Percentiles rank a stretch among this genome's conserved stretches.
phyloP scores from a whole-genome alignment of 169 alveolate genomes.

The Plasmodium sp. region DNA sequence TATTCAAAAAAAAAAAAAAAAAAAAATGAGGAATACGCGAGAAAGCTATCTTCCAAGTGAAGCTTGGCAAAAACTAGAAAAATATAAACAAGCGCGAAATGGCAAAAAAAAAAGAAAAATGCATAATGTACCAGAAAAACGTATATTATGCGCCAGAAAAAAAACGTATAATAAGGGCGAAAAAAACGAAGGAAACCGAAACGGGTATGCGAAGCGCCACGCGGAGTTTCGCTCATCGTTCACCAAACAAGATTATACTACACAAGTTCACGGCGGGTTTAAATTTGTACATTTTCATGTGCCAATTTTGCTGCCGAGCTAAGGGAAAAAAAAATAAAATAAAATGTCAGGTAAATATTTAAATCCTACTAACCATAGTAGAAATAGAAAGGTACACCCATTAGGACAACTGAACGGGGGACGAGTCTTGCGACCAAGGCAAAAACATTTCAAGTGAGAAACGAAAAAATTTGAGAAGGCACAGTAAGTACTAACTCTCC shows the following conservation, averaged over 20 bases:
- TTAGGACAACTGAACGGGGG: not conserved
- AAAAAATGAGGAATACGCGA: not conserved
- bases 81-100: not conserved
- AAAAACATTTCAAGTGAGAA: not conserved
- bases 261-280: not conserved
- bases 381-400: not conserved
- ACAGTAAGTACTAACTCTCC: not conserved
- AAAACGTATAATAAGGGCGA: not conserved
- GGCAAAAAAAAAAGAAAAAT: not conserved
- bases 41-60: not conserved
- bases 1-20: not conserved
- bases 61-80: not conserved
- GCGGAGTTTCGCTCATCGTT: not conserved
- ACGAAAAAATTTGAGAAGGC: not conserved
- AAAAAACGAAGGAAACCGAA: not conserved
- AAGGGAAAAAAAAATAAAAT: not conserved
- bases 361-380: not conserved
- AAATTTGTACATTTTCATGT: not conserved
- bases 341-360: not conserved
- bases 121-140: not conserved
- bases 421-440: not conserved
- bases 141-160: not conserved
- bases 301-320: not conserved
- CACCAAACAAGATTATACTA: not conserved
- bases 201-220: not conserved